Evolutionary conservation across 2,329 filamentous ascomycete species (phyloP).

Genomic region (Trichoderma lentiforme): DNA sequence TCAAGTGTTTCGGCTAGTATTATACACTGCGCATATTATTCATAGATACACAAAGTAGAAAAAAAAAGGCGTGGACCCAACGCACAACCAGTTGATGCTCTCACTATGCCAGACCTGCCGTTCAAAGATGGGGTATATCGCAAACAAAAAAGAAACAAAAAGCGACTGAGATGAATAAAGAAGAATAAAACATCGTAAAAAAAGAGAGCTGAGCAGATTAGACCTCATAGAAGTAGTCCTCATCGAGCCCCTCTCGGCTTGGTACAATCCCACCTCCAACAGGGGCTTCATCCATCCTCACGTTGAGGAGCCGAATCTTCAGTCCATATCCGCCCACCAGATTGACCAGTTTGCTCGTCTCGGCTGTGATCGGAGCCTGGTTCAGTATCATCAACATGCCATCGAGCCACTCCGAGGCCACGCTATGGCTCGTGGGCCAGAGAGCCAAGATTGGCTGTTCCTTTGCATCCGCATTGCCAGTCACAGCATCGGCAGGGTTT

Average conservation of each 20-base stretch:
- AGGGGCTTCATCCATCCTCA: conserved; percentile 72
- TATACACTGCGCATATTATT: conserved; percentile 1
- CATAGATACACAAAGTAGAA: conserved; percentile 4
- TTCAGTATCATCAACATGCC: conserved; percentile 91
- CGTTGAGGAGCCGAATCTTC: conserved; percentile 88
- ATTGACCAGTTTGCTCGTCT: conserved; percentile 85
- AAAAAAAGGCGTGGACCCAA: conserved; percentile 11
- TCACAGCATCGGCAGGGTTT: conserved; percentile 38
- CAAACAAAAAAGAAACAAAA: conserved; percentile 2
- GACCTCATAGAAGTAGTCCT: conserved; percentile 89
- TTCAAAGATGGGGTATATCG: conserved; percentile 17
- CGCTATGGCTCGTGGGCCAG: conserved; percentile 72
- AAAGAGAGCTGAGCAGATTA: conserved; percentile 29
- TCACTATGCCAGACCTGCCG: conserved; percentile 18
- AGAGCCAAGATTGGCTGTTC: conserved; percentile 80
- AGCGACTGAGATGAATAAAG: background rate
- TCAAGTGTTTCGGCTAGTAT: background rate
- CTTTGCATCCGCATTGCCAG: conserved; percentile 35
- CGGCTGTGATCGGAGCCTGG: conserved; percentile 93
- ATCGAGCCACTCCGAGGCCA: conserved; percentile 95
- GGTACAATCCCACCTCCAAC: conserved; percentile 74
- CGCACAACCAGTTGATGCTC: conserved; percentile 18
- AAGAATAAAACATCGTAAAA: background rate
- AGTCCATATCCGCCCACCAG: conserved; percentile 87
- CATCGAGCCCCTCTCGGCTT: conserved; percentile 78